A percentile compares a stretch with the other conserved stretches of the same genome.
phyloP scores from a whole-genome alignment of 1,284 basidiomycete genomes.

The Mycosarcoma mackinlayi region DNA sequence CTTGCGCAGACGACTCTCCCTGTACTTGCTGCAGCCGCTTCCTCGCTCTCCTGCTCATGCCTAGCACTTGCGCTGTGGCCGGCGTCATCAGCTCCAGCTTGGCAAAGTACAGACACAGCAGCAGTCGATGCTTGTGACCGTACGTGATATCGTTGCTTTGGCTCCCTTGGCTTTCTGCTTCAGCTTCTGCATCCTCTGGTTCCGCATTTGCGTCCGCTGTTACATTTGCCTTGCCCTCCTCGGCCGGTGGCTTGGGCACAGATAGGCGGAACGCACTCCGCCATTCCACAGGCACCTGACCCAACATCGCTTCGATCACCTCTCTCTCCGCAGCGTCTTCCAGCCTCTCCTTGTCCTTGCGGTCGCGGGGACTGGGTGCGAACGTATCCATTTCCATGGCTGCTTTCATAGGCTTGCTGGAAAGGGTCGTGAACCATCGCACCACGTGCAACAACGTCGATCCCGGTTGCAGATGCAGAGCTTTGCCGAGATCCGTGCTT shows the following conservation, averaged over 20 bases:
- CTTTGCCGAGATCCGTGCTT: conserved; percentile 37
- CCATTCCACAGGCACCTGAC: conserved; percentile 34
- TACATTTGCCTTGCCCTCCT: background rate
- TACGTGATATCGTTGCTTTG: conserved; percentile 14
- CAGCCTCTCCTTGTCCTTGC: conserved; percentile 14
- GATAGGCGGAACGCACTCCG: conserved; percentile 44
- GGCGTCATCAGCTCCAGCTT: conserved; percentile 41
- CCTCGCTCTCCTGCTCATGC: conserved; percentile 28
- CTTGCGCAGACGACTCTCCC: no score
- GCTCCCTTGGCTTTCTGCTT: background rate
- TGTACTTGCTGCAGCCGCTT: conserved; percentile 21
- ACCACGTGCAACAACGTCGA: conserved; percentile 44
- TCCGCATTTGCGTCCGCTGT: conserved; percentile 6
- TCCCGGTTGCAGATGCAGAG: conserved; percentile 39
- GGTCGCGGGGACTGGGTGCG: conserved; percentile 8
- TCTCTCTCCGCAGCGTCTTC: conserved; percentile 11
- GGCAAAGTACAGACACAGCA: conserved; percentile 43
- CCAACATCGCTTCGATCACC: conserved; percentile 42
- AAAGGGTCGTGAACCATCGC: conserved; percentile 27
- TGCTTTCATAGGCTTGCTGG: conserved; percentile 14
- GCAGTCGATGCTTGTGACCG: conserved; percentile 28
- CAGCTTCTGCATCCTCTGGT: background rate
- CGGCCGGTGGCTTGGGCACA: background rate
- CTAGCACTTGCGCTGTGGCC: conserved; percentile 13
- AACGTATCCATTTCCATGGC: conserved; percentile 43